Evolutionary conservation across 2,329 filamentous ascomycete genomes (phyloP), one percentile per base, ranked within the genome.

Genomic region (Pseudocercospora ulei): DNA sequence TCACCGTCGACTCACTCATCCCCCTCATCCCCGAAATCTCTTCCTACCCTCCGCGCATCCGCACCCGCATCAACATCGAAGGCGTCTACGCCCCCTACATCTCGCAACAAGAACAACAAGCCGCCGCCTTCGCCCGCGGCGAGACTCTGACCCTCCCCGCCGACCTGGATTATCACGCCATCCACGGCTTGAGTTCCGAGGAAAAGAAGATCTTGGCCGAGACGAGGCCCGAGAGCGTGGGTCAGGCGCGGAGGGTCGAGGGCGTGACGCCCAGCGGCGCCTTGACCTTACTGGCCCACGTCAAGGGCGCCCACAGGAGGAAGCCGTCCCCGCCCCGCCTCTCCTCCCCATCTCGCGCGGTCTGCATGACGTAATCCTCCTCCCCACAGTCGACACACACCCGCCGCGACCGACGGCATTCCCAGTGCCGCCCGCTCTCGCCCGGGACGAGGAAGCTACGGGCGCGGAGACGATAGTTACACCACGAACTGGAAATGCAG

Each of bases 81-180:
- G 81, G 81, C 8, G 69, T 75, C 2, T 98, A 98, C 59, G 84
- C 82, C 1, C 88, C 88, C 0, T 94, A 94, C 59, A 78, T 94
- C 23, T 71, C 70, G 29, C 74, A 77, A 53, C 86, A 96, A 59
- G 69, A 70, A 16, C 69, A 71, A 2, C 71, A 78, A 43, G 79
- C 79, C 12, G 70, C 71, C 19, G 70, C 72, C 4, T 81, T 93
- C 59, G 66, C 76, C 43, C 75, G 77, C 35, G 88, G 96, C 56
- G 90, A 95, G 59, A 69, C 68, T 5, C 63, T 95, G 8, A 66
- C 67, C 8, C 64, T 98, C 7, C 85, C 88, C 0, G 50, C 69
- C 0, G 76, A 86, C 49, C 59, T 96, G 8, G 77, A 95, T 53
- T 98, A 95, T 54, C 70, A 75, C 27, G 54, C 62, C 7, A 71